Evolutionary conservation across 768 basidiomycete genomes (phyloP).

Genomic region (Nidula microcarpa): DNA sequence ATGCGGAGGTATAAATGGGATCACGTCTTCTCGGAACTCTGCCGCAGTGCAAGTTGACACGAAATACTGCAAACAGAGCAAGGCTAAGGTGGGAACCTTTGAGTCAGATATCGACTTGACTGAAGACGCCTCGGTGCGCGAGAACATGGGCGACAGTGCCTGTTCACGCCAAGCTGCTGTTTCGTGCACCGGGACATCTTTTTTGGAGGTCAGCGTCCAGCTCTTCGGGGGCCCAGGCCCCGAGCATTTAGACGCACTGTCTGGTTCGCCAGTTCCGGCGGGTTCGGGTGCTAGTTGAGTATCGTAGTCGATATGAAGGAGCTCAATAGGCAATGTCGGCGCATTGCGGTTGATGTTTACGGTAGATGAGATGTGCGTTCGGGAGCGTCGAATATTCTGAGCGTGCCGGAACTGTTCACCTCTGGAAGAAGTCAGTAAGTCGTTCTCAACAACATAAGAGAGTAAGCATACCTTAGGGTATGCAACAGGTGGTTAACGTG

Average conservation of each 20-base stretch:
- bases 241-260: constrained; percentile 23
- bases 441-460: neutral
- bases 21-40: constrained; percentile 43
- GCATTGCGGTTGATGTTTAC: constrained; percentile 26
- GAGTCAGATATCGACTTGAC: constrained; percentile 3
- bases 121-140: constrained; percentile 15
- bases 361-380: constrained; percentile 20
- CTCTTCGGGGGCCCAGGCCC: constrained; percentile 57
- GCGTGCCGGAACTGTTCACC: constrained; percentile 70
- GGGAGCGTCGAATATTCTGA: constrained; percentile 48
- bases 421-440: constrained; percentile 25
- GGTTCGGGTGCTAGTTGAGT: neutral
- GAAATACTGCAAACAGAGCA: constrained; percentile 55
- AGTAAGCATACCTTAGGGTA: constrained; percentile 40
- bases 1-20: constrained; percentile 53
- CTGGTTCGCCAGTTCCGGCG: constrained; percentile 5
- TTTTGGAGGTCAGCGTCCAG: constrained; percentile 39
- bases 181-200: constrained; percentile 15
- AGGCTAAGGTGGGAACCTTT: constrained; percentile 46
- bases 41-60: constrained; percentile 30
- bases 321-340: constrained; percentile 42
- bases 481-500: constrained; percentile 49
- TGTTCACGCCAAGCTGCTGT: constrained; percentile 45
- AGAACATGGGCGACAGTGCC: constrained; percentile 54
- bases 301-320: constrained; percentile 25